Percentiles rank a stretch among this genome's conserved stretches.
Conservation (phyloP, 208 protist species). For the Trypanosoma mega region DNA sequence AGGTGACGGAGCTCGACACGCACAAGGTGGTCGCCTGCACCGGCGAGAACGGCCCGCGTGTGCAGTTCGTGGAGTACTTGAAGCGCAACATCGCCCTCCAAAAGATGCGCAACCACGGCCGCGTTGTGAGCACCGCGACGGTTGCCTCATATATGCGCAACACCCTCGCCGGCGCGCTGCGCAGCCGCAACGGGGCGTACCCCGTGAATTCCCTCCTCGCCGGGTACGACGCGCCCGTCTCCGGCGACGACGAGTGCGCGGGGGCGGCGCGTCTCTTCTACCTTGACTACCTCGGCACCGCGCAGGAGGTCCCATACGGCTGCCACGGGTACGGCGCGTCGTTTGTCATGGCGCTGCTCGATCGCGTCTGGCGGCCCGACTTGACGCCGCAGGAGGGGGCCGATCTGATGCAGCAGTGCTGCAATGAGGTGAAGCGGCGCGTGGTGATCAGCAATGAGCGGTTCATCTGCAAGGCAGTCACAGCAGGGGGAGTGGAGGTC, state of each 20-base stretch:
- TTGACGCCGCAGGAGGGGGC: constrained; percentile 89
- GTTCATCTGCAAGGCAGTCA: constrained; percentile 94
- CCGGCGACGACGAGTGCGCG: constrained; percentile 57
- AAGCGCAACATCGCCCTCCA: constrained; percentile 90
- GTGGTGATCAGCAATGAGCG: constrained; percentile 84
- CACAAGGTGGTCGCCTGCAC: constrained; percentile 90
- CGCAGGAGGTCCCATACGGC: constrained; percentile 90
- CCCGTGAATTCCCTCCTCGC: constrained; percentile 91
- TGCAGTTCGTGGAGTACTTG: constrained; percentile 94
- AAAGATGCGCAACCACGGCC: constrained; percentile 82
- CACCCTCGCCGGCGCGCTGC: constrained; percentile 80
- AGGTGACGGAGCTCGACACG: constrained; percentile 85
- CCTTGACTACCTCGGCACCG: constrained; percentile 94
- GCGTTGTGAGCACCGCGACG: constrained; percentile 68
- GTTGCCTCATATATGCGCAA: constrained; percentile 89
- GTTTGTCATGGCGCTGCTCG: constrained; percentile 90
- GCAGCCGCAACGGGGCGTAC: constrained; percentile 84
- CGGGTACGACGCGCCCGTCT: constrained; percentile 85
- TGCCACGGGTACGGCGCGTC: constrained; percentile 93
- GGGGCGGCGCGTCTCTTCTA: constrained; percentile 89
- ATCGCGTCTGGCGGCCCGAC: constrained; percentile 89
- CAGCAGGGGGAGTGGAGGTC: constrained; percentile 78
- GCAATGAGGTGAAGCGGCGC: constrained; percentile 89
- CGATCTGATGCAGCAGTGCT: constrained; percentile 93
- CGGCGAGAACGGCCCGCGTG: constrained; percentile 88